A percentile compares a stretch with the other conserved stretches of the same genome.
Conservation (phyloP, 176 grass and related monocot species). For the Panicum miliaceum region DNA sequence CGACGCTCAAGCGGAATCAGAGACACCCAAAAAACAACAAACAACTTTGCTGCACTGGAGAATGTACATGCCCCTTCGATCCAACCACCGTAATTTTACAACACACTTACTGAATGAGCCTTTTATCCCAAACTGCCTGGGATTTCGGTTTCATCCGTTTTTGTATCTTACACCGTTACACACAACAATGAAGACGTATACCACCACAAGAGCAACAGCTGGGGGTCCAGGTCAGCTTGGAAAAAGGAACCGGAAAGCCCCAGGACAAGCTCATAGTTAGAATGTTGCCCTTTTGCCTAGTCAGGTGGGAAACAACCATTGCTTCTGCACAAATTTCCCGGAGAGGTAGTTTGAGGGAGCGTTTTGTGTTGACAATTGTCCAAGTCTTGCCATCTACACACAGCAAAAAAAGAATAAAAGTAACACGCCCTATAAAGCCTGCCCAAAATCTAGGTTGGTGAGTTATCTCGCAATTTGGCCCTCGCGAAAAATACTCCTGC, state of each 20-base stretch:
- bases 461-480: constrained; percentile 71
- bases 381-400: constrained; percentile 18
- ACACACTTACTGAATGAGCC: neutral
- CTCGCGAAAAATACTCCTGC: constrained; percentile 87
- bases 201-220: constrained; percentile 38
- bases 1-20: neutral
- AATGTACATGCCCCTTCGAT: neutral
- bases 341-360: constrained; percentile 3
- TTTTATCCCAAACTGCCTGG: neutral
- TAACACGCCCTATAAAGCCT: constrained; percentile 28
- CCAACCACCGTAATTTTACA: neutral
- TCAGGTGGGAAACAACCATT: constrained; percentile 32
- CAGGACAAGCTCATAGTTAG: constrained; percentile 1
- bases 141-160: constrained; percentile 16
- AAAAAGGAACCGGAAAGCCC: neutral
- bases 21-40: neutral
- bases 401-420: too few species aligned
- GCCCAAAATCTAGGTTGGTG: constrained; percentile 33
- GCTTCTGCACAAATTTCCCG: constrained; percentile 42
- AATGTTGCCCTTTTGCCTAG: constrained; percentile 36
- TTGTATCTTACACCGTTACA: constrained; percentile 27
- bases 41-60: neutral
- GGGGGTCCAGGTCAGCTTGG: constrained; percentile 5
- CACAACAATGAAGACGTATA: constrained; percentile 44
- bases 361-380: neutral